Evolutionary conservation across 768 basidiomycete genomes (phyloP), one percentile per base, ranked within the genome.

Genomic region (Rhodotorula diobovata): DNA sequence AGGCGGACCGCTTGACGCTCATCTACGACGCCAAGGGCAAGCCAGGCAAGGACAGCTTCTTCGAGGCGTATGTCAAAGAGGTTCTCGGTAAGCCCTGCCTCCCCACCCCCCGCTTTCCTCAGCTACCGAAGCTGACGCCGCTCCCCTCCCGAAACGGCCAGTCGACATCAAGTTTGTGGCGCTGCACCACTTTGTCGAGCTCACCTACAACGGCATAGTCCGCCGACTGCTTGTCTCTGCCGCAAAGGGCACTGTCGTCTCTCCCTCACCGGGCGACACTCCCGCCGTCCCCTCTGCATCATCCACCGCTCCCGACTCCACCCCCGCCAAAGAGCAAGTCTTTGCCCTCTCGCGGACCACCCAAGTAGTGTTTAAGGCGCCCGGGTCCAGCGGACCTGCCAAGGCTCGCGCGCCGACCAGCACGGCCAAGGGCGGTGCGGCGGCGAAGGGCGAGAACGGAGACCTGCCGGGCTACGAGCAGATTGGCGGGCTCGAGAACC

Each of bases 401-500:
- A 66, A 74, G n/a, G 3, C 60, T 5, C 69, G 69, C 4, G 3
- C 46, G 23, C 69, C 60, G 43, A 54, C 72, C 0, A n/a, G 30
- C 3, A 35, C 46, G 2, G 68, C 54, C 25, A 55, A 63, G 48
- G 34, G 7, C 35, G 41, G 9, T 8, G 15, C 9, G 28, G 30
- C 28, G 48, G 20, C 20, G 35, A 10, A 23, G 35, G 53, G 28
- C 2, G 32, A 28, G 43, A 48, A 63, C 34, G 67, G 67, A 0
- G 71, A 75, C 35, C 35, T 75, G 15, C 65, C 65, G 0, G 74
- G 74, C 21, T 78, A 78, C 56, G 75, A 75, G 37, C 56, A 61
- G 41, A 70, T 99, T 34, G 96, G 96, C 30, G 96, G 96, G 4
- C 85, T 98, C 51, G 84, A 87, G 77, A 87, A 87, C 75, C 93